phyloP scores from a whole-genome alignment of 2,329 filamentous ascomycete species.

The Reticulascus tulasneorum region DNA sequence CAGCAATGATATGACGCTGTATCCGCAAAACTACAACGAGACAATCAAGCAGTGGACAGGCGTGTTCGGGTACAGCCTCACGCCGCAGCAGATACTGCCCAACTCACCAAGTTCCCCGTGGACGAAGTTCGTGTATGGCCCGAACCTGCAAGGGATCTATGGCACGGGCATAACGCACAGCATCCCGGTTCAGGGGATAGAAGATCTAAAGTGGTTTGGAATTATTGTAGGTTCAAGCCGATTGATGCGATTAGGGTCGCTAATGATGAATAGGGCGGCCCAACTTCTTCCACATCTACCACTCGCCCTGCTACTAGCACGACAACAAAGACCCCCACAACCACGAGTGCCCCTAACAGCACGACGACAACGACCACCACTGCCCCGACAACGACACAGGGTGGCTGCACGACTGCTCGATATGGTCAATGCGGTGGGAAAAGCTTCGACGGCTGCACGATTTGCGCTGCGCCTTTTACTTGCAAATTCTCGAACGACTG shows the following conservation, averaged over 20 bases:
- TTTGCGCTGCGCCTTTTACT: slow-evolving; percentile 10
- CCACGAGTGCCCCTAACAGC: slow-evolving; percentile 5
- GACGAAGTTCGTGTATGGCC: slow-evolving; percentile 27
- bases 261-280: not conserved
- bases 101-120: slow-evolving; percentile 25
- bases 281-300: not conserved
- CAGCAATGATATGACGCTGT: slow-evolving; percentile 44
- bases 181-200: slow-evolving; percentile 25
- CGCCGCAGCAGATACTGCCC: slow-evolving; percentile 20
- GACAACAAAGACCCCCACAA: slow-evolving; percentile 8
- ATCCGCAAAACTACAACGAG: slow-evolving; percentile 52
- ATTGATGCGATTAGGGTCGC: not conserved
- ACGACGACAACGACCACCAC: slow-evolving; percentile 10
- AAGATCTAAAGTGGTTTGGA: slow-evolving; percentile 20
- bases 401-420: slow-evolving; percentile 6
- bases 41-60: slow-evolving; percentile 53
- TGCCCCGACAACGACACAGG: slow-evolving; percentile 5
- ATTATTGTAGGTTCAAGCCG: slow-evolving; percentile 1
- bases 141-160: slow-evolving; percentile 27
- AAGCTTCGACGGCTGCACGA: slow-evolving; percentile 11
- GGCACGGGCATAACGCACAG: slow-evolving; percentile 27
- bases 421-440: slow-evolving; percentile 18
- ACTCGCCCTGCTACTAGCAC: slow-evolving; percentile 1
- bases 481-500: slow-evolving; percentile 11
- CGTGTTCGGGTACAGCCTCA: slow-evolving; percentile 36